A percentile compares a stretch with the other conserved stretches of the same genome.
phyloP scores from a whole-genome alignment of 2,329 filamentous ascomycete species.

The Teratosphaeria pseudoeucalypti region DNA sequence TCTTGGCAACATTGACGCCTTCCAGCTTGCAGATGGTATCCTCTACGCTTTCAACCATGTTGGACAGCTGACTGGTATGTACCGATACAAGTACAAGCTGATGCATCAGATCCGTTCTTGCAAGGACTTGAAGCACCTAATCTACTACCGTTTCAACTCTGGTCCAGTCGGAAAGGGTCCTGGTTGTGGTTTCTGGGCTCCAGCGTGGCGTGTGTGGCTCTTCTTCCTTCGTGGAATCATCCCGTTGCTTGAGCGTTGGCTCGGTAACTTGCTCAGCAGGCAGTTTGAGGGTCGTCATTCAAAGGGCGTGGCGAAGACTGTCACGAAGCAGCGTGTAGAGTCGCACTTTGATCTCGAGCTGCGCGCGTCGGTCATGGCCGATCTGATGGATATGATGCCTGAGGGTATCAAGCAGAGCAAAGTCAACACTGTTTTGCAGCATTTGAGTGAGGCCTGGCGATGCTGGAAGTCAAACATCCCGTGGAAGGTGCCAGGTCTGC shows the following conservation, averaged over 20 bases:
- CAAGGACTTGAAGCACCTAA: conserved; percentile 97
- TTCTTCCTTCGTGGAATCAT: conserved; percentile 99
- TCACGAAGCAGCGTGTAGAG: conserved; percentile 97
- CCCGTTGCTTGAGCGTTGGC: conserved; percentile 89
- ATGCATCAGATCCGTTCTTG: conserved; percentile 99
- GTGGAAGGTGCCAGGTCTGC: conserved; percentile 95
- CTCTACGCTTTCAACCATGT: conserved; percentile 99
- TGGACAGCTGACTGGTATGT: conserved; percentile 97
- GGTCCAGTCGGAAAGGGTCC: conserved; percentile 94
- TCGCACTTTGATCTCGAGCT: conserved; percentile 97
- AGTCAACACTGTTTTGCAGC: conserved; percentile 93
- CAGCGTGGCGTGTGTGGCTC: conserved; percentile 96
- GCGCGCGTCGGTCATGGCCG: conserved; percentile 95
- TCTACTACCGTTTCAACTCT: conserved; percentile 98
- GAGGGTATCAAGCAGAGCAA: conserved; percentile 99
- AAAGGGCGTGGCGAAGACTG: conserved; percentile 97
- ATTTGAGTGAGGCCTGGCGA: conserved; percentile 95
- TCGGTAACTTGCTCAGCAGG: conserved; percentile 89
- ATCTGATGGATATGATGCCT: conserved; percentile 99
- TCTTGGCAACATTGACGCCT: conserved; percentile 94
- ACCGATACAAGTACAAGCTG: conserved; percentile 99
- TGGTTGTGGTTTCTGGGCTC: conserved; percentile 97
- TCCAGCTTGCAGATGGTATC: conserved; percentile 95
- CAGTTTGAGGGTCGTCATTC: conserved; percentile 98
- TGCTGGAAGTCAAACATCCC: conserved; percentile 99